These are phyloP conservation scores for Ambrosiella cleistominuta DNA, from an alignment of 2,329 filamentous ascomycete genomes.

Conservation along the genomic window DNA sequence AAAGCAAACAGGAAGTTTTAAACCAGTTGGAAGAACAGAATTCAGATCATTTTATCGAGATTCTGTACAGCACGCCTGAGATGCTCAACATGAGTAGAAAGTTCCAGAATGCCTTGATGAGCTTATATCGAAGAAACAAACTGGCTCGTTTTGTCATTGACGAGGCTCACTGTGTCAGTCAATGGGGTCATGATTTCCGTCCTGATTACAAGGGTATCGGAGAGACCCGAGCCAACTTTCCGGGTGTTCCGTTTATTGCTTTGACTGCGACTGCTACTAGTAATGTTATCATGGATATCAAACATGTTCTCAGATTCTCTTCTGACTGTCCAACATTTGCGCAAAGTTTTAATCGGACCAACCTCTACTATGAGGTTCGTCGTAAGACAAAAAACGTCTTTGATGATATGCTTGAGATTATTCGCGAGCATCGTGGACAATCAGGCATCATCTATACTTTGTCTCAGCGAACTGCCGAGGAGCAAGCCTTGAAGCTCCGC, in stretches of 20 bases:
- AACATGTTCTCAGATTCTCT: constrained; percentile 69
- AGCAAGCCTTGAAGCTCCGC: constrained; percentile 53
- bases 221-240: constrained; percentile 52
- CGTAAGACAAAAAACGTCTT: constrained; percentile 40
- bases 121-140: constrained; percentile 50
- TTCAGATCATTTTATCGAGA: constrained; percentile 61
- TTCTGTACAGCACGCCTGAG: constrained; percentile 91
- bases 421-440: constrained; percentile 45
- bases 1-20: constrained; percentile 50
- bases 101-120: constrained; percentile 48
- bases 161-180: constrained; percentile 97
- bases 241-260: constrained; percentile 76
- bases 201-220: constrained; percentile 87
- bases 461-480: constrained; percentile 67
- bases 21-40: constrained; percentile 40
- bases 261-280: constrained; percentile 88
- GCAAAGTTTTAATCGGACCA: constrained; percentile 94
- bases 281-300: constrained; percentile 81
- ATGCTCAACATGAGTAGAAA: constrained; percentile 72
- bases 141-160: constrained; percentile 90
- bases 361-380: constrained; percentile 74
- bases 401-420: constrained; percentile 42
- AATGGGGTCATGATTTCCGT: constrained; percentile 97
- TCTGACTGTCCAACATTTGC: constrained; percentile 59
- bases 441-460: constrained; percentile 90